Percentiles rank a stretch among this genome's conserved stretches.
phyloP scores from a whole-genome alignment of 306 rosid genomes.

The Comarum palustre region DNA sequence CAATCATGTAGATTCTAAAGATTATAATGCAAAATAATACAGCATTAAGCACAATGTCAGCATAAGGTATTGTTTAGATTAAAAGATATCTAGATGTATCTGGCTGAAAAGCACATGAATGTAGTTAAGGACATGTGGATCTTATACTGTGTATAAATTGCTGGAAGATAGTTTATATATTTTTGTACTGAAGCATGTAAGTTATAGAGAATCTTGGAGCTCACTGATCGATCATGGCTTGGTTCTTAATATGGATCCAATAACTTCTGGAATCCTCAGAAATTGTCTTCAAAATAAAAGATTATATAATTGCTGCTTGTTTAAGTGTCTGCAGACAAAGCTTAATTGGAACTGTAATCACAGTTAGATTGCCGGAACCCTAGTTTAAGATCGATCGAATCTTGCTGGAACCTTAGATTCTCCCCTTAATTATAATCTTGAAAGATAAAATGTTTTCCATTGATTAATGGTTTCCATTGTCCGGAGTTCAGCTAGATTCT shows the following conservation, averaged over 20 bases:
- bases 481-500: too few species aligned
- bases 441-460: not conserved
- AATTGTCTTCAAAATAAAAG: not conserved
- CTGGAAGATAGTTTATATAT: not conserved
- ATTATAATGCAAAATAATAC: not conserved
- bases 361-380: conserved; percentile 3
- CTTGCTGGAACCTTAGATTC: not conserved
- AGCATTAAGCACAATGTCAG: not conserved
- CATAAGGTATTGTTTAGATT: not conserved
- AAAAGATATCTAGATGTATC: not conserved
- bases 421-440: not conserved
- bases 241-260: not conserved
- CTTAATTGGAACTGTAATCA: not conserved
- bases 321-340: not conserved
- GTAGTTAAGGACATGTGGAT: not conserved
- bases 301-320: not conserved
- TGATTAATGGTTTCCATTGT: too few species aligned
- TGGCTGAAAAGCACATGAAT: not conserved
- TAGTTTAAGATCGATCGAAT: not conserved
- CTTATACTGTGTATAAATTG: not conserved
- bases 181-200: not conserved
- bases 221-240: not conserved
- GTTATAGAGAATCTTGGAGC: not conserved
- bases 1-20: not conserved
- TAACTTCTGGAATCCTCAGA: not conserved